Base-by-base conservation (phyloP, 352 stramenopile genomes). In the Phytopythium kandeliae region DNA sequence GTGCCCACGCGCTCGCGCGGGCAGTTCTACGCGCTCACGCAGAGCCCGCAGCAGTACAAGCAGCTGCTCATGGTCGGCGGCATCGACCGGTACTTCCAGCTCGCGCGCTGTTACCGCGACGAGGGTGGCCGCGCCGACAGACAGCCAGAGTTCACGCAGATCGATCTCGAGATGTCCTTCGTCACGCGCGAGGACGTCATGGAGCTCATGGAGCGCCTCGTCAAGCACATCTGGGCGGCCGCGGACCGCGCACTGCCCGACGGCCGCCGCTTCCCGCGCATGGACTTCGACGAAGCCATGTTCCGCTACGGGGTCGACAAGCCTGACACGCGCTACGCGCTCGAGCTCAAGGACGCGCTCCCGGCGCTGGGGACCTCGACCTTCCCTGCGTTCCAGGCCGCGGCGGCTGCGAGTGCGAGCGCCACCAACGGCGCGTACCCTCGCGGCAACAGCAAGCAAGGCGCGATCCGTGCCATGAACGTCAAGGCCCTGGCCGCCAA, bases 1-100 rank as follows among this genome's bases (percentile, higher is more conserved):
- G 85, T 96, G 38, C 86, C 85, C 1, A 89, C 82, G 13, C 64
- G 82, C 25, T 81, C 60, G 11, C 59, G 69, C 50, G 79, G 78
- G 7, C 66, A 78, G 55, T 92, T 92, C 54, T 97, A 95, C 48
- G 88, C 88, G 21, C 67, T 97, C 31, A 89, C 81, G 33, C 88
- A 97, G 59, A 95, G 81, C 57, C 88, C 88, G 16, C 88, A 97
- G 63, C 86, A 96, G 63, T 96, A 96, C 78, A 97, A 97, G 62
- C 86, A 97, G 65, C 50, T 97, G 48, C 63, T 97, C 3, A 97
- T 97, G 88, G 85, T 92, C 11, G 80, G 82, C 26, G 86, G 88
- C 3, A 48, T 96, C 10, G 83, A 96, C 50, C 72, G 71, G 15
- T 97, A 97, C 58, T 97, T 94, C 57, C 88, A 97, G 62, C 60